A percentile compares a stretch with the other conserved stretches of the same genome.
phyloP scores from a whole-genome alignment of 805 yeast species.

The Yamadazyma takamatsuzukensis region DNA sequence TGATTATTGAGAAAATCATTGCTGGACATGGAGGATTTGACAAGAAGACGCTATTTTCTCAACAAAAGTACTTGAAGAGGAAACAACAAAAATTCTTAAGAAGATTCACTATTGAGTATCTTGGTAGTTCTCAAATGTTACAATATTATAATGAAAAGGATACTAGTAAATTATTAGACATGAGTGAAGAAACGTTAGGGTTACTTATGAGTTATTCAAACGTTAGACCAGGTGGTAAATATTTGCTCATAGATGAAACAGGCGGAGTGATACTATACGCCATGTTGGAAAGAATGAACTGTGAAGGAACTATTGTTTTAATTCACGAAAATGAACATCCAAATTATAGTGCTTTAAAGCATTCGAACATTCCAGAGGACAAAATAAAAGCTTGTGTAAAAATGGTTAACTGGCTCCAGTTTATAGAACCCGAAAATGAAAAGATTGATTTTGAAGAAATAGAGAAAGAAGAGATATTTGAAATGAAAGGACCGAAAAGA shows the following conservation, averaged over 20 bases:
- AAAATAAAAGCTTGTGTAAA: slow-evolving; percentile 54
- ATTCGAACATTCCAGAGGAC: slow-evolving; percentile 59
- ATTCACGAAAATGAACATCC: slow-evolving; percentile 94
- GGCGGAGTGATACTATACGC: slow-evolving; percentile 87
- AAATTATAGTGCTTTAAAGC: slow-evolving; percentile 66
- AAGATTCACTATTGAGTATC: slow-evolving; percentile 75
- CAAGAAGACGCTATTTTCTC: slow-evolving; percentile 84
- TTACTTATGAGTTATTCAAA: slow-evolving; percentile 74
- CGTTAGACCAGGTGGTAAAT: slow-evolving; percentile 84
- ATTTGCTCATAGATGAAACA: slow-evolving; percentile 88
- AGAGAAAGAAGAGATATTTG: slow-evolving; percentile 49
- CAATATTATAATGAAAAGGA: slow-evolving; percentile 79
- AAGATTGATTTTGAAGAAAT: slow-evolving; percentile 44
- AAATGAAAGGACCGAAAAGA: slow-evolving; percentile 55
- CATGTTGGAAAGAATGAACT: slow-evolving; percentile 87
- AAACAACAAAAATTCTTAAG: slow-evolving; percentile 89
- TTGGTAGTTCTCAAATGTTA: slow-evolving; percentile 67
- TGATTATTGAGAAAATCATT: slow-evolving; percentile 76
- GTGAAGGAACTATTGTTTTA: slow-evolving; percentile 63
- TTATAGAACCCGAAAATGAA: slow-evolving; percentile 70
- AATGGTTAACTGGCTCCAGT: slow-evolving; percentile 73
- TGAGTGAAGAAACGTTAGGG: slow-evolving; percentile 84
- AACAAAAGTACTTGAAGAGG: slow-evolving; percentile 86
- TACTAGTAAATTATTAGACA: slow-evolving; percentile 63
- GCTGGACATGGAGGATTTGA: slow-evolving; percentile 83